phyloP scores from a whole-genome alignment of 1,284 basidiomycete species.

The Albatrellus sp. region DNA sequence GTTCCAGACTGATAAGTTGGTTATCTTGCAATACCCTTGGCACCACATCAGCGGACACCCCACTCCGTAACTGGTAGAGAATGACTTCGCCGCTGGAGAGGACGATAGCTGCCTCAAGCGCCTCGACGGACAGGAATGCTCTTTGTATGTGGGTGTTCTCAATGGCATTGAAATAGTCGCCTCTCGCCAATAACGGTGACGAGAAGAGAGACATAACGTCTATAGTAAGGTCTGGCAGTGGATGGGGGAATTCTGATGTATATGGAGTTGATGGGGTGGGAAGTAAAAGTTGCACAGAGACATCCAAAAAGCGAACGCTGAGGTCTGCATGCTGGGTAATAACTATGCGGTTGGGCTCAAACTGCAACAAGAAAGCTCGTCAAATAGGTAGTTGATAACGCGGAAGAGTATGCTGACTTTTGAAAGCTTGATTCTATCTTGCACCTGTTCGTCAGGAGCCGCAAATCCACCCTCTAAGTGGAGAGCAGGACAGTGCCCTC shows the following conservation, averaged over 20 bases:
- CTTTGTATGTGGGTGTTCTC: constrained; percentile 33
- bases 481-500: constrained; percentile 12
- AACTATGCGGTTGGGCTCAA: constrained; percentile 58
- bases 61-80: constrained; percentile 40
- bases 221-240: constrained; percentile 52
- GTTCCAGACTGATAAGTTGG: constrained; percentile 36
- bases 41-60: constrained; percentile 12
- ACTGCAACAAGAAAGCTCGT: constrained; percentile 20
- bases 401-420: constrained; percentile 25
- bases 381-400: neutral
- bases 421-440: constrained; percentile 33
- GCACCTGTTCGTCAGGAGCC: constrained; percentile 29
- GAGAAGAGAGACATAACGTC: constrained; percentile 38
- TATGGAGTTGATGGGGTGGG: constrained; percentile 31
- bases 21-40: constrained; percentile 22
- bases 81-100: constrained; percentile 57
- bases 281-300: constrained; percentile 55
- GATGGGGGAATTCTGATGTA: constrained; percentile 45
- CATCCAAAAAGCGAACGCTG: constrained; percentile 56
- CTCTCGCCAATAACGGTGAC: constrained; percentile 27
- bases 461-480: constrained; percentile 38
- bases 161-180: constrained; percentile 19
- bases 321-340: constrained; percentile 54
- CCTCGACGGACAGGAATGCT: constrained; percentile 49
- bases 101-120: constrained; percentile 54